Conservation (phyloP, 306 rosid species). For the Mimosa pudica region DNA sequence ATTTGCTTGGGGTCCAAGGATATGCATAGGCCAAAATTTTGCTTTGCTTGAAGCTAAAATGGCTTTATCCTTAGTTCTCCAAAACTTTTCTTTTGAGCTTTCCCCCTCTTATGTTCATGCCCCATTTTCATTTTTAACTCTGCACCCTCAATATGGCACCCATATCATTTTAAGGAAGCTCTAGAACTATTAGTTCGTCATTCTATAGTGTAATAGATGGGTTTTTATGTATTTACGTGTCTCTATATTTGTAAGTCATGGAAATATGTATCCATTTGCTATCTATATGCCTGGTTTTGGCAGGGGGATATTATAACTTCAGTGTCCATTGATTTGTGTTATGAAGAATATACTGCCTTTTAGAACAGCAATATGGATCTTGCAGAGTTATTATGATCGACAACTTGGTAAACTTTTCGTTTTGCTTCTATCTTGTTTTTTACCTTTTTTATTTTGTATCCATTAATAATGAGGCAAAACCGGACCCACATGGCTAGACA, state of each 20-base stretch:
- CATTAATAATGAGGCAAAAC: neutral
- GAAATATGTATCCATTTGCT: no score
- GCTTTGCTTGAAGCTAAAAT: slow-evolving; percentile 48
- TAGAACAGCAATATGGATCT: no score
- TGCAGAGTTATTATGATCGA: no score
- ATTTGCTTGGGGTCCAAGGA: slow-evolving; percentile 1
- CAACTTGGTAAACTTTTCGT: no score
- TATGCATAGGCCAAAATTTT: slow-evolving; percentile 45
- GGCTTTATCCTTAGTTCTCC: slow-evolving; percentile 40
- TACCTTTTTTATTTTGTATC: neutral
- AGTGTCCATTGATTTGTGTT: no score
- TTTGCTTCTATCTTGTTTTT: neutral
- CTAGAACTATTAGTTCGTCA: neutral
- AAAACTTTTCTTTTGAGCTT: slow-evolving; percentile 45
- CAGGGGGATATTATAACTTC: no score
- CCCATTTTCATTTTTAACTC: slow-evolving; percentile 10
- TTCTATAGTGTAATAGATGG: neutral
- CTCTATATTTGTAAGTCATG: no score
- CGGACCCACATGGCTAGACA: neutral
- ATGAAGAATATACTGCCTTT: no score
- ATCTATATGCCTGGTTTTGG: no score
- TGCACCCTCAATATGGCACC: slow-evolving; percentile 53
- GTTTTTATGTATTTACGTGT: neutral
- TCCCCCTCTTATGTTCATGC: slow-evolving; percentile 52
- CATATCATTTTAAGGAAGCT: slow-evolving; percentile 40